Base-by-base conservation (phyloP, 345 rosid species). In the Ricinus communis region DNA sequence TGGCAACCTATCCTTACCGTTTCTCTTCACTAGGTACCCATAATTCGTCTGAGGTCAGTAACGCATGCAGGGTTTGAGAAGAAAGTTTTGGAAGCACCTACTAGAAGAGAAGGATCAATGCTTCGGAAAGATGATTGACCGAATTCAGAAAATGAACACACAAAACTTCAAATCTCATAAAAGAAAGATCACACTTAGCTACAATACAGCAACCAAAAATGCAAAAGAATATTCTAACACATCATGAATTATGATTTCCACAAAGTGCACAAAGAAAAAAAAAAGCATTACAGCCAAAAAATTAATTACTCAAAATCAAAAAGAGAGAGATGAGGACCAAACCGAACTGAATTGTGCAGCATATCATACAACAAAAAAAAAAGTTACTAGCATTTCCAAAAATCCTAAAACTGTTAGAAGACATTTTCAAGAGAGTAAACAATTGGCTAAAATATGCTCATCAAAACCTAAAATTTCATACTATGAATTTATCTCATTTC, bases 1-100 rank as follows among this genome's bases (percentile, higher is more conserved):
- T 46, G n/a, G 71, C 50, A 80, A 53, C 57, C n/a, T n/a, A n/a
- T n/a, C 51, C 87, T 66, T 86, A 94, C 98, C 97, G 84, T 82
- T 87, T 87, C 82, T 90, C 98, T 87, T 94, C 98, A 65, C 86
- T 90, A 43, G 90, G 88, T 62, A 94, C 90, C 97, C 97, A 94
- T 49, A 94, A 73, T 77, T 90, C 96, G 83, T 94, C 96, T 52
- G 98, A 91, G 38, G 98, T 94, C 80, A 91, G 83, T 86, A 94
- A 82, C 27, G 97, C 93, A 82, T 84, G 97, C 81, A 91, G 75
- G 72, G 97, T 91, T 80, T 90, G 96, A 65, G 95, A 84, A 41
- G 98, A 91, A 80, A 91, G 88, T 76, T 88, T 94, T 53, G 98
- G 91, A 70, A 94, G 95, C 79, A 94, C 90, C 98, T 93, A 82